Base-by-base conservation (phyloP, 2,329 filamentous ascomycete species). In the Colletotrichum theobromicola region DNA sequence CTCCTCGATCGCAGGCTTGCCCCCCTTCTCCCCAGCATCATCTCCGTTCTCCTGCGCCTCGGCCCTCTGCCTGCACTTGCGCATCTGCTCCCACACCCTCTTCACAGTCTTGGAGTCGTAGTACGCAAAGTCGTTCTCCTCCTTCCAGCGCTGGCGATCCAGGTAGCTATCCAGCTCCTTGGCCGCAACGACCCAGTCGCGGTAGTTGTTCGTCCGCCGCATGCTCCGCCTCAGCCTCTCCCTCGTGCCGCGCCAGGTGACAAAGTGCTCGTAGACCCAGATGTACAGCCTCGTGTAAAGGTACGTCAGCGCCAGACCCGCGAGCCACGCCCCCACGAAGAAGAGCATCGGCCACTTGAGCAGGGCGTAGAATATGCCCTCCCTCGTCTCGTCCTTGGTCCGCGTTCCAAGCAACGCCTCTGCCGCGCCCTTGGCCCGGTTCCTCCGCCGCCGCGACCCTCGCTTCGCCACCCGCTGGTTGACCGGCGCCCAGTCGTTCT, bases 401-500 rank as follows among this genome's bases (percentile, higher is more conserved):
- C 94, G 88, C 24, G 88, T 88, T 34, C 90, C 89, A 8, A 88
- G 78, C 3, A 87, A 79, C 2, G 83, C 83, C 57, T 85, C 81
- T 7, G 82, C 83, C 1, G 82, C 80, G 34, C 86, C 88, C 72
- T 79, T 80, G 42, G 79, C 82, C 46, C 86, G 86, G 65, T 77
- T 84, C 78, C 80, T 82, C 75, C 81, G 84, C 73, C 79, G 76
- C 83, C 83, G 81, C 18, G 72, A 75, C 8, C 69, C 72, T n/a
- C 72, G 46, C 80, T 83, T 87, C 78, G 86, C 81, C 26, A 96
- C 89, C 72, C 90, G 92, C 81, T 96, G 91, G 78, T 94, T 93
- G 15, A 98, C 91, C 0, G 97, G 97, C 18, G 94, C 93, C 97
- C 97, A 99, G 87, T 99, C 97, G 83, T 98, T 98, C 81, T 97